Base-by-base conservation (phyloP, 306 rosid genomes). In the Vicia villosa region DNA sequence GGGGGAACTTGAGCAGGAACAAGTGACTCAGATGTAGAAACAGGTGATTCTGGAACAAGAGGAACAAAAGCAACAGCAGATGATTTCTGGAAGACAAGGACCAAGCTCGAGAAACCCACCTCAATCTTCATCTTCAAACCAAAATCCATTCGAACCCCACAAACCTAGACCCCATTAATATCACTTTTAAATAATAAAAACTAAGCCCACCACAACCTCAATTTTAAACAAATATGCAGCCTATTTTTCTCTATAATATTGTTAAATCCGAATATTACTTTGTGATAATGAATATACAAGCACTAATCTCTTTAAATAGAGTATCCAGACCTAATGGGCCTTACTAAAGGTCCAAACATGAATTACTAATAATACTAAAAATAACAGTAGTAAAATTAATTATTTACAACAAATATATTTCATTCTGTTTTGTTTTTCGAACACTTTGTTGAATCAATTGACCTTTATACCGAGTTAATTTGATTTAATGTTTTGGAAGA, bases 391-490 rank as follows among this genome's bases (percentile, higher is more conserved):
- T 34, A 34, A 34, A 34, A 34, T 34, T 34, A 34, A 34, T 10
- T 8, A 34, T 34, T 32, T 34, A 34, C 38, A 34, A 34, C 38
- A 6, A 7, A 34, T 34, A 4, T 41, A 7, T 63, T 65, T 74
- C n/a, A 43, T 21, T 59, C 21, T 66, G 16, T 46, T 42, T 34
- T 63, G 42, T 66, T 42, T 32, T 47, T 47, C 13, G 10, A 26
- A 16, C 40, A 34, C 59, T 61, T 42, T 54, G 40, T 68, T 40
- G 24, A 30, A 38, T 40, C 47, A 49, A 11, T 56, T 36, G 58
- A 26, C 64, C 57, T 49, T 77, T 60, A 11, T 69, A 67, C 73
- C 59, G 70, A 70, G 68, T 74, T 75, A 56, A 70, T 69, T 71
- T 17, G 54, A 21, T 36, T 69, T 72, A 66, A 63, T 78, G 54